Conservation (phyloP, 441 rosid species). For the Pelargonium fulgidum region DNA sequence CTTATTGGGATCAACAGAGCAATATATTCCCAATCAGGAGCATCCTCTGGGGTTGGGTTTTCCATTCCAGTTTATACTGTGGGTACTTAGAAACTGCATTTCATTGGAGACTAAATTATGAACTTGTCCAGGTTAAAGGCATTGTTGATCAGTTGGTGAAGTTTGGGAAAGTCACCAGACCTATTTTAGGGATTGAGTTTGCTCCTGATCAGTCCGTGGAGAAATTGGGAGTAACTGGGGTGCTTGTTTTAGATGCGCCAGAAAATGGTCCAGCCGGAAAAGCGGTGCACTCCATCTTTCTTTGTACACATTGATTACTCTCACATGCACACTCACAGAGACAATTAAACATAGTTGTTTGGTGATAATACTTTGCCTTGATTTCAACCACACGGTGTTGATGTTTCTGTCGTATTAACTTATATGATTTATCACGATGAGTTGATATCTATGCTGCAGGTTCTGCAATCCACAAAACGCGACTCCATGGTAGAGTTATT, state of each 20-base stretch:
- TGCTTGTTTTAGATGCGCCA: slow-evolving; percentile 93
- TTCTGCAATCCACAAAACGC: slow-evolving; percentile 75
- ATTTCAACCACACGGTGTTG: not conserved
- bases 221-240: slow-evolving; percentile 93
- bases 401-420: not conserved
- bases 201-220: slow-evolving; percentile 98
- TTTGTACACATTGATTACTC: not conserved
- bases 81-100: slow-evolving; percentile 23
- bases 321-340: not conserved
- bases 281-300: slow-evolving; percentile 51
- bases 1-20: slow-evolving; percentile 94
- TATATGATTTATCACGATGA: not conserved
- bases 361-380: not conserved
- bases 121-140: slow-evolving; percentile 56
- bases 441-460: slow-evolving; percentile 39
- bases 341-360: not conserved
- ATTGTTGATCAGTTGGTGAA: slow-evolving; percentile 85
- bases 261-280: slow-evolving; percentile 89
- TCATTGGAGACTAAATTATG: not conserved
- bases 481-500: slow-evolving; percentile 78
- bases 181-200: slow-evolving; percentile 89
- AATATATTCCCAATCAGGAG: slow-evolving; percentile 96
- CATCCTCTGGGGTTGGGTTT: slow-evolving; percentile 96
- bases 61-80: slow-evolving; percentile 97
- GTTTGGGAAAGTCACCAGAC: slow-evolving; percentile 85